Base-by-base conservation (phyloP, 176 grass and related monocot species). In the Raddia guianensis region DNA sequence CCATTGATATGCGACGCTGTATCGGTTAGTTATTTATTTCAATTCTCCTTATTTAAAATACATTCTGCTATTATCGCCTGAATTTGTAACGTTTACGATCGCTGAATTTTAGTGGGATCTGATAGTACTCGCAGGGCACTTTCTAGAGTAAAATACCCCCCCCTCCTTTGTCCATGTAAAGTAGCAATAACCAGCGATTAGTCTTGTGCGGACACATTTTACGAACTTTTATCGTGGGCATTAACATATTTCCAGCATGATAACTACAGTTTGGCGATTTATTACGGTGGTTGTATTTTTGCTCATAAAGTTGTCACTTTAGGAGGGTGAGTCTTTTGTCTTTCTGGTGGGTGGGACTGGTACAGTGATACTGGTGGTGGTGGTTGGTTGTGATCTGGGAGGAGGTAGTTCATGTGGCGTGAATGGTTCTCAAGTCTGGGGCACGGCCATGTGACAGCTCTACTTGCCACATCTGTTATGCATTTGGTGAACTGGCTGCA, bases 371-470 rank as follows among this genome's bases (percentile, higher is more conserved):
- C 47, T 8, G 19, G 19, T n/a, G 49, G 49, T 73, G 49, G 35
- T 74, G 7, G 67, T 33, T 75, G 32, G 69, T 72, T 72, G 50
- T 78, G 7, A 32, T n/a, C n/a, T 74, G 44, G 59, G 51, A 35
- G 32, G 44, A 18, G 0, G 13, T 73, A 40, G 37, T 70, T 75
- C 66, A 54, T 68, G 33, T 70, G 57, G 63, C 27, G 65, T 11
- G 54, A 71, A 12, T 18, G 56, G 16, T 73, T 73, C 56, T 66
- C 11, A 59, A 57, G 57, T 65, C 50, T 47, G 34, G 46, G 12
- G 33, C 14, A 35, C 54, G 34, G 3, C 11, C 6, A 49, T 40
- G 8, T 9, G 11, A 11, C 16, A 42, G 58, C 68, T 59, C 37
- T 69, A 12, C 33, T 72, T 78, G 33, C 6, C 10, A 20, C 10